Evolutionary conservation across 129 eudicot genomes (phyloP).

Genomic region (Cynara cardunculus): DNA sequence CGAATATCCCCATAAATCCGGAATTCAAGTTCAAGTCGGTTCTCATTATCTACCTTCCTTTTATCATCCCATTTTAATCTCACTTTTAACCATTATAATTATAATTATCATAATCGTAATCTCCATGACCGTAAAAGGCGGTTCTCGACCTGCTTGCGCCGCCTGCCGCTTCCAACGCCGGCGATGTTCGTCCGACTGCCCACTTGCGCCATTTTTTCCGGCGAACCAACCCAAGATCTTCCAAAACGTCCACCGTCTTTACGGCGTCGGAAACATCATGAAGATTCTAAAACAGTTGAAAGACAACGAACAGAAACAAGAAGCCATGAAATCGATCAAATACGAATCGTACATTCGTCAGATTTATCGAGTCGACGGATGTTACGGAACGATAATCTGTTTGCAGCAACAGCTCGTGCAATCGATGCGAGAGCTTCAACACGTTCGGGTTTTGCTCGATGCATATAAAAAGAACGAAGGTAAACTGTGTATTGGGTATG

Average conservation of each 20-base stretch:
- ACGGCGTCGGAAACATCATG: conserved; percentile 56
- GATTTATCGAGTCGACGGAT: conserved; percentile 47
- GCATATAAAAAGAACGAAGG: conserved; percentile 18
- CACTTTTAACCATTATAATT: not conserved
- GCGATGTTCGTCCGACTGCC: conserved; percentile 43
- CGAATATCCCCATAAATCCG: conserved; percentile 4
- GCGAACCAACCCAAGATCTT: conserved; percentile 53
- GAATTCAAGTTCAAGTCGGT: conserved; percentile 13
- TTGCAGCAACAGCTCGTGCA: conserved; percentile 13
- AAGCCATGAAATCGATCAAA: conserved; percentile 70
- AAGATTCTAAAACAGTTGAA: conserved; percentile 31
- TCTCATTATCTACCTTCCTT: too few relatives aligned
- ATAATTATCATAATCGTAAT: not conserved
- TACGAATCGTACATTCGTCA: conserved; percentile 56
- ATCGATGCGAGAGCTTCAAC: conserved; percentile 20
- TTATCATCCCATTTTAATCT: not conserved
- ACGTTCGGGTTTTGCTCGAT: conserved; percentile 24
- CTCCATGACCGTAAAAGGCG: conserved; percentile 59
- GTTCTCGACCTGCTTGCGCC: conserved; percentile 70
- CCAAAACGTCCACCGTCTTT: conserved; percentile 58
- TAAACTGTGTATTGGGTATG: too few relatives aligned
- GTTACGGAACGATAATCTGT: conserved; percentile 26
- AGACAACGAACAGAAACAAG: conserved; percentile 32
- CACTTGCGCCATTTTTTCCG: conserved; percentile 71
- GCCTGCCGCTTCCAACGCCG: conserved; percentile 80